Evolutionary conservation across 192 early-diverging fungal species (phyloP).

Genomic region (Linnemannia hyalina): DNA sequence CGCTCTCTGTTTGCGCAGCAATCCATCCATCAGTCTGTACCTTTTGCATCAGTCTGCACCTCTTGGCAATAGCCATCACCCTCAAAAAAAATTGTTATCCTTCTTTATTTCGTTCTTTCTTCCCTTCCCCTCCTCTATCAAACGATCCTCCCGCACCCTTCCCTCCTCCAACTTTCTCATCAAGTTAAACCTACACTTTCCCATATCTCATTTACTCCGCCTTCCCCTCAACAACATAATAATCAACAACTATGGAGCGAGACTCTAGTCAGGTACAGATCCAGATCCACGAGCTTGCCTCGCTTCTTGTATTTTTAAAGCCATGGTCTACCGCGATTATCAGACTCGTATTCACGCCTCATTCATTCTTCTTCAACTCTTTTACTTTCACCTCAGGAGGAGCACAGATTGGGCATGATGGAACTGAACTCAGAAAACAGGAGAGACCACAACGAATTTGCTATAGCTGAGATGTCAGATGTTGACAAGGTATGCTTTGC

Average conservation of each 20-base stretch:
- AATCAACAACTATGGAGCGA: neutral
- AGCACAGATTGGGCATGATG: neutral
- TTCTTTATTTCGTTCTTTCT: neutral
- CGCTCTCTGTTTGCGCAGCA: neutral
- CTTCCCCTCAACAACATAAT: neutral
- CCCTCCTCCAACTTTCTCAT: neutral
- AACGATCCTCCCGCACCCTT: neutral
- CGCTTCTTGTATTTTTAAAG: neutral
- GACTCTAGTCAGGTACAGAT: neutral
- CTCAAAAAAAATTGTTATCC: neutral
- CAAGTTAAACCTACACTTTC: neutral
- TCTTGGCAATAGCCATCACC: neutral
- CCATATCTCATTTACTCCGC: neutral
- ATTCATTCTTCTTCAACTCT: neutral
- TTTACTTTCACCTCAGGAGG: neutral
- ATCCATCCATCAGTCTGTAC: neutral
- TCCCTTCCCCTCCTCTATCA: neutral
- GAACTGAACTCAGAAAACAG: neutral
- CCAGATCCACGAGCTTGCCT: neutral
- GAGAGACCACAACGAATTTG: too few relatives aligned
- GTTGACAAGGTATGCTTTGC: too few relatives aligned
- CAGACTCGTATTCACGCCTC: neutral
- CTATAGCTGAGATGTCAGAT: too few relatives aligned
- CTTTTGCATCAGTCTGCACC: neutral
- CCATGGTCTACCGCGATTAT: neutral